Conservation (phyloP, 805 yeast species). For the Metschnikowia santaceciliae region DNA sequence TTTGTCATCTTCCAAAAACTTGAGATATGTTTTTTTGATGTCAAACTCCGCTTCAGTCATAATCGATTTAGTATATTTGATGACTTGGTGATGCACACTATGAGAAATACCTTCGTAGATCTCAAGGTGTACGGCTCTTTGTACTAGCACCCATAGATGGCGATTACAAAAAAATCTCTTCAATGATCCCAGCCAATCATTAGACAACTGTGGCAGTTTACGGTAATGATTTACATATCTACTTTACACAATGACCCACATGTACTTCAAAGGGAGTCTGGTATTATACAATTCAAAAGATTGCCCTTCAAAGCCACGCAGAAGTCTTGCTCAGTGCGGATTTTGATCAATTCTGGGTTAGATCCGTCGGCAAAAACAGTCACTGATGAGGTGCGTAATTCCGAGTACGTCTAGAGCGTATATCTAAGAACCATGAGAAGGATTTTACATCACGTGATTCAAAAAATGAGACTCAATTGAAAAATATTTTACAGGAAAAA, state of each 20-base stretch:
- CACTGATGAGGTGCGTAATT: conserved; percentile 32
- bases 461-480: conserved; percentile 12
- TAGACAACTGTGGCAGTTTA: neutral
- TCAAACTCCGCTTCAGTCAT: conserved; percentile 46
- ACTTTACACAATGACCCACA: neutral
- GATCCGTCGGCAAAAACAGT: conserved; percentile 33
- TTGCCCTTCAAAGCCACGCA: neutral
- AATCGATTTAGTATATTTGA: neutral
- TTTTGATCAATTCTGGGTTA: conserved; percentile 1
- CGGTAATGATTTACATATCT: neutral
- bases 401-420: conserved; percentile 34
- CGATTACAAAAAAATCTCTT: neutral
- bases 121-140: neutral
- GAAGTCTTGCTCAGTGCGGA: neutral
- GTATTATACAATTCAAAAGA: neutral
- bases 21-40: conserved; percentile 74
- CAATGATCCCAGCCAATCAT: neutral
- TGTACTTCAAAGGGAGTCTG: neutral
- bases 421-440: conserved; percentile 18
- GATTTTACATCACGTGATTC: conserved; percentile 12
- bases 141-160: neutral
- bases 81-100: neutral
- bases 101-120: neutral
- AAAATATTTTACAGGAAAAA: conserved; percentile 9
- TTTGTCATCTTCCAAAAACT: conserved; percentile 81